Evolutionary conservation across 2,329 filamentous ascomycete genomes (phyloP).

Genomic region (Teratosphaeria nubilosa): DNA sequence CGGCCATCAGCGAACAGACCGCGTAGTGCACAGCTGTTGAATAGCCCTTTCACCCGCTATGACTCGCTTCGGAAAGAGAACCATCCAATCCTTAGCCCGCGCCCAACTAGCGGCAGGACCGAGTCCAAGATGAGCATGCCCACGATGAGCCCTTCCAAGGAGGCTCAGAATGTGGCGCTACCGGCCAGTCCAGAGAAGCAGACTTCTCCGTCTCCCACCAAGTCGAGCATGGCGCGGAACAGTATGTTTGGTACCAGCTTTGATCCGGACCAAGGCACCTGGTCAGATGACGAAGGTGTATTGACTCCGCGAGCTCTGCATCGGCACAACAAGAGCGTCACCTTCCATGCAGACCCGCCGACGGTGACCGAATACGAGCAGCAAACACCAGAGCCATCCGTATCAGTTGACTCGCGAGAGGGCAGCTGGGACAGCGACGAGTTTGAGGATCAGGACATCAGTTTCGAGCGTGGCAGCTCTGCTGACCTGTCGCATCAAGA

Average conservation of each 20-base stretch:
- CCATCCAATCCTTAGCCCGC: slow-evolving; percentile 21
- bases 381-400: slow-evolving; percentile 88
- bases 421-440: slow-evolving; percentile 80
- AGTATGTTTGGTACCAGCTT: slow-evolving; percentile 49
- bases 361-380: slow-evolving; percentile 97
- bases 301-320: slow-evolving; percentile 59
- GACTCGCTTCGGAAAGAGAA: slow-evolving; percentile 36
- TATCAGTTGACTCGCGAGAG: slow-evolving; percentile 73
- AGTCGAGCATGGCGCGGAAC: slow-evolving; percentile 70
- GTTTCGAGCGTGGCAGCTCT: slow-evolving; percentile 48
- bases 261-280: slow-evolving; percentile 57
- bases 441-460: slow-evolving; percentile 61
- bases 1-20: slow-evolving; percentile 58
- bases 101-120: slow-evolving; percentile 29
- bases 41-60: slow-evolving; percentile 56
- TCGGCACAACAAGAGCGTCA: slow-evolving; percentile 91
- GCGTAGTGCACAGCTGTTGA: slow-evolving; percentile 52
- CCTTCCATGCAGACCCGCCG: slow-evolving; percentile 86
- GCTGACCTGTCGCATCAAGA: slow-evolving; percentile 37
- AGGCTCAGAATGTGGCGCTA: slow-evolving; percentile 16
- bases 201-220: slow-evolving; percentile 68
- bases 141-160: slow-evolving; percentile 46
- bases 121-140: slow-evolving; percentile 54
- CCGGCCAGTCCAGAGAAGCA: slow-evolving; percentile 47
- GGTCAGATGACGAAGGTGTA: slow-evolving; percentile 55